Conservation (phyloP, 2,329 filamentous ascomycete species). For the Ascochyta koolunga region DNA sequence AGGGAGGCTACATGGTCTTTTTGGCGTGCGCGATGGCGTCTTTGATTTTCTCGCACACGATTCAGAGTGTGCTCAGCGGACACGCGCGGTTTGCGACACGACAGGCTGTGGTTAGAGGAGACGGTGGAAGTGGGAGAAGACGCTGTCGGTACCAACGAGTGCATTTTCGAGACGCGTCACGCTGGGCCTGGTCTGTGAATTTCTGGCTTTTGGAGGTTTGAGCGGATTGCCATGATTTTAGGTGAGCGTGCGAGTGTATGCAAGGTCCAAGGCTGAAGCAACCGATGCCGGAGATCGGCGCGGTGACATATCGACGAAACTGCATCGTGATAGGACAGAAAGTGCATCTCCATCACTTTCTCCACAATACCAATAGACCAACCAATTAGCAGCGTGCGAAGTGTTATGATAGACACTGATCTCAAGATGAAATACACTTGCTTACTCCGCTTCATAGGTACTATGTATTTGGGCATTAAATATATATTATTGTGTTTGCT, state of each 20-base stretch:
- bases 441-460: too few relatives aligned
- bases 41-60: slow-evolving; percentile 60
- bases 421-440: too few relatives aligned
- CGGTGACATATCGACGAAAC: slow-evolving; percentile 38
- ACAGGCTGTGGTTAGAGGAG: slow-evolving; percentile 12
- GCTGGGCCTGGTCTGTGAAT: not conserved
- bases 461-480: too few relatives aligned
- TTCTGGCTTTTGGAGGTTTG: not conserved
- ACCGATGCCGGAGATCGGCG: too few relatives aligned
- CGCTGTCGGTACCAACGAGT: not conserved
- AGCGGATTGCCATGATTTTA: not conserved
- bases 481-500: not conserved
- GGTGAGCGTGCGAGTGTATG: not conserved
- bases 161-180: slow-evolving; percentile 4
- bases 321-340: slow-evolving; percentile 35
- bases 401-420: too few relatives aligned
- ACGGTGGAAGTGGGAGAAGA: slow-evolving; percentile 20
- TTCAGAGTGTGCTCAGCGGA: slow-evolving; percentile 46
- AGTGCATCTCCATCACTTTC: too few relatives aligned
- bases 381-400: too few relatives aligned
- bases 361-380: too few relatives aligned
- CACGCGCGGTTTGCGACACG: slow-evolving; percentile 29
- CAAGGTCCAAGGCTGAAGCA: slow-evolving; percentile 13
- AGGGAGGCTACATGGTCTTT: slow-evolving; percentile 50
- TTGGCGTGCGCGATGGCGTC: slow-evolving; percentile 56